phyloP scores from a whole-genome alignment of 2,329 filamentous ascomycete species.

The Cladosporium sp. region DNA sequence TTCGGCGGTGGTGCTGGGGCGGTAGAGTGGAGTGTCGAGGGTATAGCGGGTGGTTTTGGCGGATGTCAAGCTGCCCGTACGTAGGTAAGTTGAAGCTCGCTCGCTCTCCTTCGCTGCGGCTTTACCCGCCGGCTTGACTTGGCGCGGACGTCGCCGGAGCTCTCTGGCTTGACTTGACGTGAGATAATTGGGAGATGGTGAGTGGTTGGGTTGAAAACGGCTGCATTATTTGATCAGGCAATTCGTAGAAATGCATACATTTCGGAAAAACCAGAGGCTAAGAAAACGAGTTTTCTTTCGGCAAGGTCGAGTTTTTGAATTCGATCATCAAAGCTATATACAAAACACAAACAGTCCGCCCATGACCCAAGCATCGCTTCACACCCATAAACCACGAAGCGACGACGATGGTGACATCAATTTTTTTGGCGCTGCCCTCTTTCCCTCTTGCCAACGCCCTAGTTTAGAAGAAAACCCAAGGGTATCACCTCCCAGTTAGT shows the following conservation, averaged over 20 bases:
- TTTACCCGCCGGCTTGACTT: neutral
- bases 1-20: slow-evolving; percentile 22
- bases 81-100: slow-evolving; percentile 9
- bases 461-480: neutral
- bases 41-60: neutral
- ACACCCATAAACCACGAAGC: neutral
- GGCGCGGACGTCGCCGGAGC: slow-evolving; percentile 8
- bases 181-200: too few species aligned
- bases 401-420: neutral
- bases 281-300: too few species aligned
- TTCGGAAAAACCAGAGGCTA: too few species aligned
- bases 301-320: too few species aligned
- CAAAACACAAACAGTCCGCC: neutral
- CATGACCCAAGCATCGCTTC: neutral
- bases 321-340: neutral
- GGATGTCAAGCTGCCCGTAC: neutral
- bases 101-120: neutral
- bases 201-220: too few species aligned
- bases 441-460: slow-evolving; percentile 8
- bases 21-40: slow-evolving; percentile 14
- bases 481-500: slow-evolving; percentile 11
- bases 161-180: too few species aligned
- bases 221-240: too few species aligned
- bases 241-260: too few species aligned
- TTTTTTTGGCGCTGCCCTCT: neutral